Base-by-base conservation (phyloP, 768 basidiomycete species). In the Mycena latifolia region DNA sequence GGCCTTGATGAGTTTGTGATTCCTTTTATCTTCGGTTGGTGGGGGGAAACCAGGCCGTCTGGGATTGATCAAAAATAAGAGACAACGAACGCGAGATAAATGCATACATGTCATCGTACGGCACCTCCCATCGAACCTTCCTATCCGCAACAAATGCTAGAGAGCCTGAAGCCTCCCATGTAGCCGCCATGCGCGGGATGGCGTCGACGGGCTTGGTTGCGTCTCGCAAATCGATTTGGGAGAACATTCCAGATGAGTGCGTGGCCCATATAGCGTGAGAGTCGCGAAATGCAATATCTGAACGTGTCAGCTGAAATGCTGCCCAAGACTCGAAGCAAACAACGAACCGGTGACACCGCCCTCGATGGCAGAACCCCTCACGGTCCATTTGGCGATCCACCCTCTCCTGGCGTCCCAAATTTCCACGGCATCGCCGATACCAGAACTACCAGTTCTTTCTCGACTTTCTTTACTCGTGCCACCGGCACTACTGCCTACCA, bases 381-480 rank as follows among this genome's bases (percentile, higher is more conserved):
- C 85, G 3, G 86, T 84, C 91, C 94, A 95, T 77, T 95, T 96
- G 7, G 92, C 90, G 53, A 95, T 84, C 86, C 91, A 93, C 0
- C 87, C 86, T 51, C 94, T 81, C 58, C 94, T 82, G 2, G 92
- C 92, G 74, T 96, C 94, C 94, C 94, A 96, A 25, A 95, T 89
- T 71, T 95, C 93, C 31, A 94, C 82, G 0, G 88, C 79, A 71
- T 93, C 90, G 3, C 88, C 86, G 3, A 71, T 39, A 29, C 71
- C 63, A 15, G 56, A 59, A 54, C 35, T 39, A 28, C 46, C 35
- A 47, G 27, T 55, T 55, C 50, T 55, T 47, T 65, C 66, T 28
- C 73, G 68, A 27, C 61, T 47, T 24, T 69, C 33, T 41, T 74
- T 74, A 3, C 69, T 52, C 31, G 46, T 52, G 20, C 66, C 43